These are phyloP conservation scores for Suillus weaverae DNA, from an alignment of 768 basidiomycete genomes.

Conservation along the genomic window DNA sequence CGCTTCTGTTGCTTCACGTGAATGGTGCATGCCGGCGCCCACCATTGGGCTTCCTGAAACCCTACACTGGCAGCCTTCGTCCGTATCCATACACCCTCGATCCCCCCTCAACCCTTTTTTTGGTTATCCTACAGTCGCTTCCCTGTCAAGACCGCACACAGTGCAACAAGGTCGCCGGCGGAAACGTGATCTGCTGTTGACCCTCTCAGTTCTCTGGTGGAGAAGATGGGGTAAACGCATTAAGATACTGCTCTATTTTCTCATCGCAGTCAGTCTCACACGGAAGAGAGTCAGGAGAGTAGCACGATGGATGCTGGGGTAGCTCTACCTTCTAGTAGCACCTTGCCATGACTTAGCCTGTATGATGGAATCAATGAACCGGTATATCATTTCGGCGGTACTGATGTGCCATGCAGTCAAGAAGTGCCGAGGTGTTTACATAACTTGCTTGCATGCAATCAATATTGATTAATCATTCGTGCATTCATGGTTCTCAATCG, in stretches of 20 bases:
- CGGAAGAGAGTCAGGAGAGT: slow-evolving; percentile 13
- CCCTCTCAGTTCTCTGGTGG: slow-evolving; percentile 67
- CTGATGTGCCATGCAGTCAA: not conserved
- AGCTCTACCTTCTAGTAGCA: not conserved
- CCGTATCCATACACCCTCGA: slow-evolving; percentile 44
- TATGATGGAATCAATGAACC: not conserved
- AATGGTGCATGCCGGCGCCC: not conserved
- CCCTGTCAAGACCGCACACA: slow-evolving; percentile 34
- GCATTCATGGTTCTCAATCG: not conserved
- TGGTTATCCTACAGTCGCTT: slow-evolving; percentile 57
- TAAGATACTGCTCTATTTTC: slow-evolving; percentile 33
- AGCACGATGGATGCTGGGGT: slow-evolving; percentile 1
- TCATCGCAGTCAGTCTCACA: slow-evolving; percentile 30
- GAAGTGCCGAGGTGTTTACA: not conserved
- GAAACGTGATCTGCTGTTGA: slow-evolving; percentile 65
- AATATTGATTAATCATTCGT: not conserved
- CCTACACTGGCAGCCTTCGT: slow-evolving; percentile 11
- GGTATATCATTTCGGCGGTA: not conserved
- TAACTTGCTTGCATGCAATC: not conserved
- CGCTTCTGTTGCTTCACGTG: not conserved
- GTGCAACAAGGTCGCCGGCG: slow-evolving; percentile 65
- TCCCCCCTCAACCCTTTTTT: slow-evolving; percentile 73
- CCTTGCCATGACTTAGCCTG: not conserved
- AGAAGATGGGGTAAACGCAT: slow-evolving; percentile 56
- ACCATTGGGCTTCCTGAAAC: not conserved